phyloP scores from a whole-genome alignment of 2,329 filamentous ascomycete species.

The Piedraia hortae region DNA sequence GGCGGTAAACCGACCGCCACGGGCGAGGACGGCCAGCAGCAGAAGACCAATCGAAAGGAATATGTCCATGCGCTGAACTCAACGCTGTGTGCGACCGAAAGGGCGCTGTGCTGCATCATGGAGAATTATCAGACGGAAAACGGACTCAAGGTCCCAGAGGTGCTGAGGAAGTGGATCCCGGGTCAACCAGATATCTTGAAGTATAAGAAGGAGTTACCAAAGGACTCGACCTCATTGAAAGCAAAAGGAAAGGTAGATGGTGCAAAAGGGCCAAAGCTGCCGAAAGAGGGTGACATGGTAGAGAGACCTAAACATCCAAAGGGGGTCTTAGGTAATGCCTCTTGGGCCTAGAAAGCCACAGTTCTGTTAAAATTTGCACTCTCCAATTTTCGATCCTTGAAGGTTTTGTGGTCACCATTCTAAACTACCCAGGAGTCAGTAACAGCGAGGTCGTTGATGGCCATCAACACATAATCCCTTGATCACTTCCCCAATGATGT shows the following conservation, averaged over 20 bases:
- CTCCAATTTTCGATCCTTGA: too few species aligned
- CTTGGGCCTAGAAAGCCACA: too few species aligned
- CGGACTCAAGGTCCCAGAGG: constrained; percentile 58
- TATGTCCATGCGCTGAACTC: constrained; percentile 88
- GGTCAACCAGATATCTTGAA: constrained; percentile 73
- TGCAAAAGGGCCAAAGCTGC: constrained; percentile 6
- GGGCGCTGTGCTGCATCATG: constrained; percentile 76
- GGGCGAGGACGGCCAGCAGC: constrained; percentile 35
- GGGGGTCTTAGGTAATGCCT: too few species aligned
- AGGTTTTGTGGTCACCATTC: too few species aligned
- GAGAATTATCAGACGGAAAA: constrained; percentile 93
- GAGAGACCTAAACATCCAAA: constrained; percentile 11
- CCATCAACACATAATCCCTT: too few species aligned
- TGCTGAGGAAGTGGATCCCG: constrained; percentile 68
- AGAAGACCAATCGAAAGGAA: too few species aligned
- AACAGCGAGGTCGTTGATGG: too few species aligned
- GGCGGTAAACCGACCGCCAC: too few species aligned
- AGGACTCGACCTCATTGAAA: constrained; percentile 39
- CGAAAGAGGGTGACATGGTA: constrained; percentile 10
- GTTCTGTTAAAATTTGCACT: too few species aligned
- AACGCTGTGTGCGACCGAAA: constrained; percentile 69
- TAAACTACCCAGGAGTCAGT: too few species aligned
- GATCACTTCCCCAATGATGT: too few species aligned
- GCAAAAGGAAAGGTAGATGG: constrained; percentile 14
- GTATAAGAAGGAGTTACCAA: constrained; percentile 61